phyloP scores from a whole-genome alignment of 306 rosid species.

The Lupinus albus region DNA sequence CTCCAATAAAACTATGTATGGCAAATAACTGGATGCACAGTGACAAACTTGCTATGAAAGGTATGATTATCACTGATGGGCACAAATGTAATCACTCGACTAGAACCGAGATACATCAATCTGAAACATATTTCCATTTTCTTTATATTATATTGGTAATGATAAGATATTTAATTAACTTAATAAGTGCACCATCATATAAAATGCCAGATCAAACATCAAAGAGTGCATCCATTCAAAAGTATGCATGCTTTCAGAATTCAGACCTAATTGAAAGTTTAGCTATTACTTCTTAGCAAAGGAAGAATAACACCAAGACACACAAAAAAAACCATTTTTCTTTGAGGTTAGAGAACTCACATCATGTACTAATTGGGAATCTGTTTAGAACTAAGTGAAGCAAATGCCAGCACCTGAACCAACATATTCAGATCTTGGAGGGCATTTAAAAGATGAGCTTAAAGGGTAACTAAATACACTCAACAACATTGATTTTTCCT shows the following conservation, averaged over 20 bases:
- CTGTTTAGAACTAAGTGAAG: conserved; percentile 47
- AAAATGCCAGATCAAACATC: neutral
- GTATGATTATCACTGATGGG: conserved; percentile 22
- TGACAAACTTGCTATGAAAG: conserved; percentile 25
- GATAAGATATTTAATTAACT: neutral
- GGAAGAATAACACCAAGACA: neutral
- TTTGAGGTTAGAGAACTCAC: conserved; percentile 49
- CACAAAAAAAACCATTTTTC: conserved; percentile 38
- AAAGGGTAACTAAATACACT: conserved; percentile 7
- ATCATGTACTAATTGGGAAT: conserved; percentile 45
- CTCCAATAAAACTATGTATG: neutral
- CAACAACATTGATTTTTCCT: neutral
- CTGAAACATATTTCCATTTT: conserved; percentile 22
- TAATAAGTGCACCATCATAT: neutral
- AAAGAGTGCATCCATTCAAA: neutral
- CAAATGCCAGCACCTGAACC: conserved; percentile 58
- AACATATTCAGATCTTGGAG: conserved; percentile 44
- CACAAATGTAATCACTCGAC: neutral
- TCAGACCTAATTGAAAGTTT: neutral
- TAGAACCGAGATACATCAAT: conserved; percentile 29
- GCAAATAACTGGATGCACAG: conserved; percentile 16
- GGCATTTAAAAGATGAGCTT: conserved; percentile 24
- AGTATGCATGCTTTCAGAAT: neutral
- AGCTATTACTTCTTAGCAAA: neutral
- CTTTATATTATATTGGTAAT: neutral